Base-by-base conservation (phyloP, 75 land plant genomes). In the Selaginella moellendorffii region DNA sequence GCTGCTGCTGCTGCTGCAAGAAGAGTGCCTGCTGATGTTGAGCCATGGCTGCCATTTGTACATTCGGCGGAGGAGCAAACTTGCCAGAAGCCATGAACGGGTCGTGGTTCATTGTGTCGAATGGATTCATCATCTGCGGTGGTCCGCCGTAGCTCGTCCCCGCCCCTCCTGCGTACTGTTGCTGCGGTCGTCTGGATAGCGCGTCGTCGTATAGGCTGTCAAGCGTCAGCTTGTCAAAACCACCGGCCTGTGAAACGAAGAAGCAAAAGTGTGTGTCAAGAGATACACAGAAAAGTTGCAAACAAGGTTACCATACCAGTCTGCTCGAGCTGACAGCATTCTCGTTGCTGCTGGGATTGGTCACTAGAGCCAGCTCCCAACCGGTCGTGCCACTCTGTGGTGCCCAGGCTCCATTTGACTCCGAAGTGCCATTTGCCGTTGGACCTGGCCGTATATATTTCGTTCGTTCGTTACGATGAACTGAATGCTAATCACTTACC, bases 131-230 rank as follows among this genome's bases (percentile, higher is more conserved):
- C n/a, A 70, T 30, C 73, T 71, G n/a, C 69, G 73, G 24, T 31
- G 63, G 17, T 27, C 54, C 25, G 56, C 72, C 42, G 64, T 54
- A 2, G 64, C 18, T 27, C 56, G 72, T 1, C 68, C 68, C 18
- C 10, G 31, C 67, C 19, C 69, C n/a, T 36, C 46, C 46, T 36
- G 46, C 69, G 61, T 81, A 81, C 21, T 74, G 67, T 52, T 78
- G 66, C 28, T 71, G 78, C 52, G 36, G 72, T 27, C 36, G 70
- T 69, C 82, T 60, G 18, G 77, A 67, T 31, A 64, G 30, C 0
- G 91, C 90, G 65, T 85, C 86, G 31, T 92, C 97, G 42, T 92
- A 92, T 59, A 92, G 69, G 76, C 97, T 92, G 63, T 92, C 96
- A 9, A 92, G 80, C 42, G 83, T 72, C 20, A 92, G 78, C 77